Base-by-base conservation (phyloP, 2,329 filamentous ascomycete species). In the Colletotrichum sidae region DNA sequence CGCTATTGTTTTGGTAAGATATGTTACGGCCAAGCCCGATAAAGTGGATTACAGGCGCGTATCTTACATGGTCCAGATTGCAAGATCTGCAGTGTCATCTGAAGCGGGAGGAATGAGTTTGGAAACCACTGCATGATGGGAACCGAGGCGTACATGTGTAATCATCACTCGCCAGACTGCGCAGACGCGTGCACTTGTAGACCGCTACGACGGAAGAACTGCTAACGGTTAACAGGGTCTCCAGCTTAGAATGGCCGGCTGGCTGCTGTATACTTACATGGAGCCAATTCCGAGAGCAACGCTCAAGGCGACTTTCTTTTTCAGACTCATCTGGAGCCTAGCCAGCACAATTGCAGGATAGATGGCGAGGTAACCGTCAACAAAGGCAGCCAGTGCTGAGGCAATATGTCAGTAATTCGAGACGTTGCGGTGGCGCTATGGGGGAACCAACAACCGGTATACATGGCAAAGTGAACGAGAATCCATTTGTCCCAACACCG, bases 21-120 rank as follows among this genome's bases (percentile, higher is more conserved):
- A 8, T 25, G n/a, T 41, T 46, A 52, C 15, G 4, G 1, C 2
- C 46, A 13, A 7, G 8, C 33, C 5, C 10, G 4, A 6, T 8
- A 13, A n/a, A 33, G 4, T 9, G 7, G 1, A 13, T 11, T 1
- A 25, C 25, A 5, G 25, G 25, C 25, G 25, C 10, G 11, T 35
- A 25, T 54, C 70, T 73, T 74, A 81, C 79, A 76, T 74, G 7
- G 81, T 83, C 81, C 81, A 84, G 37, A 82, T 76, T 1, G 81
- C 74, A 4, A 82, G 71, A 15, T 81, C 79, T 0, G 76, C 75
- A 5, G 78, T 81, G 17, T 76, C 75, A 50, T 74, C 72, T 76
- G 49, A 8, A 12, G 37, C 2, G 9, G 8, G 3, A 10, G 12
- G 34, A 10, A 35, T 15, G 2, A 49, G 35, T 25, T n/a, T 6